Evolutionary conservation across 495 filamentous ascomycete genomes (phyloP), one percentile per base, ranked within the genome.

Genomic region (Darksidea phi): DNA sequence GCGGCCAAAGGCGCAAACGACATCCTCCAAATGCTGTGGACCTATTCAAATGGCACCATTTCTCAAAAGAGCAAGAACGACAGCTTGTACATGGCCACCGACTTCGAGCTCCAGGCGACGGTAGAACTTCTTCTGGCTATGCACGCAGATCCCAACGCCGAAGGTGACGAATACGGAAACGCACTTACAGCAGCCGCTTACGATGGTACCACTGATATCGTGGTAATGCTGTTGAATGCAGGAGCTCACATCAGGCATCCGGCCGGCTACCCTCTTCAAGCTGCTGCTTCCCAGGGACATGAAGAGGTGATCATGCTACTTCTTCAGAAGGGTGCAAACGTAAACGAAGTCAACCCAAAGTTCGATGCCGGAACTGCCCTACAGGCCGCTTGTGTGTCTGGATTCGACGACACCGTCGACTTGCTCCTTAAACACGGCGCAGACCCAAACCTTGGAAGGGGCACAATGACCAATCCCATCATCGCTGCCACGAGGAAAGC

Each of bases 261-360:
- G 15, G 21, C 28, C 12, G 53, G 64, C 23, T 70, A 57, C 12
- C 50, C 67, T 21, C 41, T 73, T 7, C 67, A 72, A 51, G 20
- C 47, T 3, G 70, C 70, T 25, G 55, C 67, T 12, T 49, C 13
- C n/a, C 8, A 61, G 12, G 48, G 51, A 0, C 8, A 61, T 17
- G 38, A 34, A 10, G 13, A 59, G 2, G 37, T 57, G 5, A 56
- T 58, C 18, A 21, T 38, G 23, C 28, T 57, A 41, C 56, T 70
- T 6, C 25, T 70, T 4, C 5, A 10, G 2, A 34, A 20, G 11
- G 66, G 66, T 11, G 67, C 67, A 24, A 52, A 70, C 34, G 38
- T 62, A 15, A 62, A 62, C 38, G 34, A 28, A 3, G 10, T 10
- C 12, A 43, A 21, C 34, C 20, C 18, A 11, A n/a, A 43, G 13